Conservation (phyloP, 2,329 filamentous ascomycete species). For the Ophiostoma novo-ulmi region DNA sequence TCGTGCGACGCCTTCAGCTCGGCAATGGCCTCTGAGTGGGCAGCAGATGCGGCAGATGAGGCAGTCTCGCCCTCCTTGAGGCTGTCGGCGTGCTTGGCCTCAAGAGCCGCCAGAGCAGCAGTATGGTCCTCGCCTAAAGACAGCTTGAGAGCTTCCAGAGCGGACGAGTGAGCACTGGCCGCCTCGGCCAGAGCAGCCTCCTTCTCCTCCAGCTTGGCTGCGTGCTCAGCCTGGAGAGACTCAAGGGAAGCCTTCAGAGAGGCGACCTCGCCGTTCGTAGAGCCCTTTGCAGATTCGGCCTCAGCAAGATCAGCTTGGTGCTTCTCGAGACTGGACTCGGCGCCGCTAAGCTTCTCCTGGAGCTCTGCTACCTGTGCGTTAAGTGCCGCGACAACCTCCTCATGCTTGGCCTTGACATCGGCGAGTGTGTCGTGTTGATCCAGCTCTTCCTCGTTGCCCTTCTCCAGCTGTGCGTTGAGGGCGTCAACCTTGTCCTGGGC, state of each 20-base stretch:
- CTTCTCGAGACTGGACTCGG: slow-evolving; percentile 48
- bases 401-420: slow-evolving; percentile 47
- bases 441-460: slow-evolving; percentile 40
- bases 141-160: slow-evolving; percentile 48
- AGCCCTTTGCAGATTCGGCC: slow-evolving; percentile 30
- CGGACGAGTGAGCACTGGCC: slow-evolving; percentile 44
- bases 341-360: slow-evolving; percentile 47
- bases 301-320: slow-evolving; percentile 47
- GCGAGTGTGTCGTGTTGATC: slow-evolving; percentile 46
- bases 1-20: slow-evolving; percentile 51
- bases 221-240: slow-evolving; percentile 40
- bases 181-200: slow-evolving; percentile 39
- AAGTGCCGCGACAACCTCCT: slow-evolving; percentile 44
- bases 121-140: slow-evolving; percentile 49
- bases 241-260: slow-evolving; percentile 49
- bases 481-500: slow-evolving; percentile 53
- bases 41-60: slow-evolving; percentile 37
- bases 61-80: slow-evolving; percentile 43
- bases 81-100: slow-evolving; percentile 50
- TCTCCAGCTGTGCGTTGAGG: slow-evolving; percentile 48
- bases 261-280: slow-evolving; percentile 37
- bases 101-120: slow-evolving; percentile 45
- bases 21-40: slow-evolving; percentile 46
- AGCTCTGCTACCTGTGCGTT: slow-evolving; percentile 46
- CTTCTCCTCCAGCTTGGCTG: slow-evolving; percentile 36